Evolutionary conservation across 2,329 filamentous ascomycete genomes (phyloP).

Genomic region (Ascochyta rabiei): DNA sequence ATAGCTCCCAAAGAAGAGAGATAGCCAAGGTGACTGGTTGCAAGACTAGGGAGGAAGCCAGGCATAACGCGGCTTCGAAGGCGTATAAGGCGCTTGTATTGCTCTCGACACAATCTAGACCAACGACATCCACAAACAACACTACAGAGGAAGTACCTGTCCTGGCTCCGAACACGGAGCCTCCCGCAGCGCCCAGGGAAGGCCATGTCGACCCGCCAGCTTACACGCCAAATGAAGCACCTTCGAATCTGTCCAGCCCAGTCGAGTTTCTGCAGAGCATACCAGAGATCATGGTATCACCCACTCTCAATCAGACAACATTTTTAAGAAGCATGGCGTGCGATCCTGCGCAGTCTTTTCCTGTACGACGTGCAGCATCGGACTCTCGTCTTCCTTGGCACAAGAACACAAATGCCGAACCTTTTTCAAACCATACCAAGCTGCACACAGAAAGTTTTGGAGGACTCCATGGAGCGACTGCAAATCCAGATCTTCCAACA

Average conservation of each 20-base stretch:
- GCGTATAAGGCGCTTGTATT: conserved; percentile 2
- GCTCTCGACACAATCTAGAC: background rate
- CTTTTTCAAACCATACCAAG: background rate
- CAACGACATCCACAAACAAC: too few species aligned
- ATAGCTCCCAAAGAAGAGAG: background rate
- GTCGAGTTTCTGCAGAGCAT: background rate
- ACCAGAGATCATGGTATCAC: conserved; percentile 6
- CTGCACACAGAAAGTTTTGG: background rate
- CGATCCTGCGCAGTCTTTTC: background rate
- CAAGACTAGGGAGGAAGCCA: conserved; percentile 1
- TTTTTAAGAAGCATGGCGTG: background rate
- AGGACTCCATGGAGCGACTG: background rate
- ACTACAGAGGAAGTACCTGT: background rate
- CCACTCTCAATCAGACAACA: background rate
- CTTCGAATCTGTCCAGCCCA: background rate
- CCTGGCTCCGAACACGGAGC: background rate
- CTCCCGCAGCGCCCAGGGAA: background rate
- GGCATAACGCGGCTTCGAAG: background rate
- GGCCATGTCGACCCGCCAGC: background rate
- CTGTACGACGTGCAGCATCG: conserved; percentile 7
- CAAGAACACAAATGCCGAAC: background rate
- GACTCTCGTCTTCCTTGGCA: conserved; percentile 5
- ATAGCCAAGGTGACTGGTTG: background rate
- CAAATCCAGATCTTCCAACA: background rate
- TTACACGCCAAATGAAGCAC: background rate